phyloP scores from a whole-genome alignment of 441 rosid genomes.

The Omphalea diandra region DNA sequence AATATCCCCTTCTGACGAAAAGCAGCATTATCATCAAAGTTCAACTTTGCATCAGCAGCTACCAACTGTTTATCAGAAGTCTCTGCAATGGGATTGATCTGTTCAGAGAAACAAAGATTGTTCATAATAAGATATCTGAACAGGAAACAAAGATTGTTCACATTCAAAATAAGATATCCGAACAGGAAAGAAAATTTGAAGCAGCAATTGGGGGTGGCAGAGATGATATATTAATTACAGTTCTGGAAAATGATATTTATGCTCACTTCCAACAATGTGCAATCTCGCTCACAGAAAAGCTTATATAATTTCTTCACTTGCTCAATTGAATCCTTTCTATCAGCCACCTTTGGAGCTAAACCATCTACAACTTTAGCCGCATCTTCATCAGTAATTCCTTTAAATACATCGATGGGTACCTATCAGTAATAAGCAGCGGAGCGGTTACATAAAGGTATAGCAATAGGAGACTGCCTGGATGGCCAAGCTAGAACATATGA shows the following conservation, averaged over 20 bases:
- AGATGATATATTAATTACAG: too few relatives aligned
- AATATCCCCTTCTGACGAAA: conserved; percentile 83
- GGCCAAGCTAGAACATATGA: conserved; percentile 18
- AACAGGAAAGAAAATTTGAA: too few relatives aligned
- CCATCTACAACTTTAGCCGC: conserved; percentile 98
- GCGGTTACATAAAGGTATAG: conserved; percentile 16
- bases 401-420: conserved; percentile 93
- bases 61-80: conserved; percentile 77
- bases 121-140: conserved; percentile 13
- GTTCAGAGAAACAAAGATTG: conserved; percentile 24
- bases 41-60: conserved; percentile 99
- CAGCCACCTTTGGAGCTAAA: conserved; percentile 78
- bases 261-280: conserved; percentile 96
- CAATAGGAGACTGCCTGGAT: conserved; percentile 5
- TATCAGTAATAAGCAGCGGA: conserved; percentile 30
- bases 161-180: too few relatives aligned
- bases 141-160: too few relatives aligned
- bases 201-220: neutral
- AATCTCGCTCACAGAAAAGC: conserved; percentile 76
- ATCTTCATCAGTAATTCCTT: conserved; percentile 95
- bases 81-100: conserved; percentile 99
- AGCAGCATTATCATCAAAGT: conserved; percentile 97
- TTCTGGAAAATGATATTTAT: conserved; percentile 19
- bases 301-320: conserved; percentile 97
- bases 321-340: conserved; percentile 75